Conservation (phyloP, 495 filamentous ascomycete genomes). For the Neurospora sp. region DNA sequence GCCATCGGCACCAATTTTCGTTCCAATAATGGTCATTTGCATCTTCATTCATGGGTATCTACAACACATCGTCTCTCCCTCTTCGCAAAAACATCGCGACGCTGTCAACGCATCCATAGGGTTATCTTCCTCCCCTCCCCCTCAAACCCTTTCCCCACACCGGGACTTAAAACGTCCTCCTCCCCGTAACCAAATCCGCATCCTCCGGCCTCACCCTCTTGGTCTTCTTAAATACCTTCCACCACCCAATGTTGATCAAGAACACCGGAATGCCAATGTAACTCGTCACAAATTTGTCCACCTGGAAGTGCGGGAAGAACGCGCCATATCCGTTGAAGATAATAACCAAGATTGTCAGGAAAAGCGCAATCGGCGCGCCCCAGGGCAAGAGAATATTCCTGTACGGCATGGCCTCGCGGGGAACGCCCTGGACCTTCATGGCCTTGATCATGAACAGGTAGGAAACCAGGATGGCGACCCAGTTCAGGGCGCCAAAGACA, state of each 20-base stretch:
- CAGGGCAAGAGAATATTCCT: conserved; percentile 57
- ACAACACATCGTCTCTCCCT: neutral
- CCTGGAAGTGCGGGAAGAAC: conserved; percentile 47
- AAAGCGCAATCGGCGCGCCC: conserved; percentile 58
- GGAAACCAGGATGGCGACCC: conserved; percentile 74
- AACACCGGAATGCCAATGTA: conserved; percentile 79
- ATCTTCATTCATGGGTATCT: neutral
- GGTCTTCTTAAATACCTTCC: conserved; percentile 25
- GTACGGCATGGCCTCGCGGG: conserved; percentile 55
- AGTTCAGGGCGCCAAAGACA: conserved; percentile 71
- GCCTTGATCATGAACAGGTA: conserved; percentile 74
- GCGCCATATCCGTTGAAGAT: conserved; percentile 64
- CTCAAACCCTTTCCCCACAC: neutral
- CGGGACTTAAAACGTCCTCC: conserved; percentile 7
- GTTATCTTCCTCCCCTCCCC: neutral
- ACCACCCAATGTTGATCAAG: conserved; percentile 35
- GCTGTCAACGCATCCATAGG: neutral
- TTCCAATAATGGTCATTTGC: neutral
- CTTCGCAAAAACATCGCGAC: neutral
- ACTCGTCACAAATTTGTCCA: conserved; percentile 69
- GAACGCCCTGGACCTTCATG: conserved; percentile 62
- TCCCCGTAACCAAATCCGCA: conserved; percentile 18
- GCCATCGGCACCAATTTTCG: neutral
- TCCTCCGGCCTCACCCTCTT: conserved; percentile 22
- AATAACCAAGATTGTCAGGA: conserved; percentile 63